Conservation (phyloP, 129 eudicot species). For the Tagetes erecta region DNA sequence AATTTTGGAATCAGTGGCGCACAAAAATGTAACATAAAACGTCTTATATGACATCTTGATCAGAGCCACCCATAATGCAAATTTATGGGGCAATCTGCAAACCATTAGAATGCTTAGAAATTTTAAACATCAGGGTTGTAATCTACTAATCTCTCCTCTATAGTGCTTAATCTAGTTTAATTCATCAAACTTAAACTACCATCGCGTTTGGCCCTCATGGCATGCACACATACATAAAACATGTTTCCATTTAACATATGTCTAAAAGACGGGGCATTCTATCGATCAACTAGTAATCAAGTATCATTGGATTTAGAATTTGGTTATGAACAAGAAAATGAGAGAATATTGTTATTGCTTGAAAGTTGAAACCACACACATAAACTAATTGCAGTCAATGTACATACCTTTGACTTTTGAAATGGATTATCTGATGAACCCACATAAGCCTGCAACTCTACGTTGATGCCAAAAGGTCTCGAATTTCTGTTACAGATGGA, state of each 20-base stretch:
- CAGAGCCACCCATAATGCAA: slow-evolving; percentile 3
- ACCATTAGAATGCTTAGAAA: background rate
- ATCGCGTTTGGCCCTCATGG: background rate
- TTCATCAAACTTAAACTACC: background rate
- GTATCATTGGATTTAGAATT: background rate
- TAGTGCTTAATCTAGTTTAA: background rate
- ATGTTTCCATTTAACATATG: background rate
- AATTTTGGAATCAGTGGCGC: background rate
- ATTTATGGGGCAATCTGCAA: background rate
- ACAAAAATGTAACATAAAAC: background rate
- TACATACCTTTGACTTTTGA: slow-evolving; percentile 22
- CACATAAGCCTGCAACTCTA: slow-evolving; percentile 33
- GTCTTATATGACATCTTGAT: slow-evolving; percentile 15
- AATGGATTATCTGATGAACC: slow-evolving; percentile 10
- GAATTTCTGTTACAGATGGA: slow-evolving; percentile 70
- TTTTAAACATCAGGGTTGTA: background rate
- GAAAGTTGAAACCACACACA: background rate
- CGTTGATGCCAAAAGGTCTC: slow-evolving; percentile 74
- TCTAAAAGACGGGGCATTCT: background rate
- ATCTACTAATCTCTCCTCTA: background rate
- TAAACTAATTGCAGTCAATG: background rate
- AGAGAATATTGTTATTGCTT: background rate
- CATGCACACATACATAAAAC: background rate
- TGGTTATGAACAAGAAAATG: background rate
- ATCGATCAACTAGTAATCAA: slow-evolving; percentile 10